These are phyloP conservation scores for Cymbopogon citratus DNA, from an alignment of 176 grass and related monocot genomes.

Conservation along the genomic window DNA sequence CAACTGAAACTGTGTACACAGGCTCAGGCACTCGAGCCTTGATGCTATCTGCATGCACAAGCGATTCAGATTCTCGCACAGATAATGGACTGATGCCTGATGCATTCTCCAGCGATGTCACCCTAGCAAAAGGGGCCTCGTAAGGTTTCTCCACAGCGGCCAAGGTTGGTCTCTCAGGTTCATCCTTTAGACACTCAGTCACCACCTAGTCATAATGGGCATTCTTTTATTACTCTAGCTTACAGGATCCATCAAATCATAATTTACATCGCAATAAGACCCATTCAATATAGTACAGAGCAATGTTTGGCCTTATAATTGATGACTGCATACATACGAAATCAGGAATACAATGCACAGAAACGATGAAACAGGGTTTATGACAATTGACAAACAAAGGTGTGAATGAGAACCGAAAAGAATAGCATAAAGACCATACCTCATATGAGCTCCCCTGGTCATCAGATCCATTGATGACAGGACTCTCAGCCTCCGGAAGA, in stretches of 20 bases:
- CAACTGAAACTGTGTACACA: constrained; percentile 17
- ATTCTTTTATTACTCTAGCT: constrained; percentile 6
- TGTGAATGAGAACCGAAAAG: neutral
- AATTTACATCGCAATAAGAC: neutral
- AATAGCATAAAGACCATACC: constrained; percentile 43
- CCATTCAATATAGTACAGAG: neutral
- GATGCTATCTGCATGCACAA: constrained; percentile 35
- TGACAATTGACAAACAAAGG: neutral
- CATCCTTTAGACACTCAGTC: constrained; percentile 37
- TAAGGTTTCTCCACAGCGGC: constrained; percentile 39
- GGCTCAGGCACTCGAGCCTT: constrained; percentile 37
- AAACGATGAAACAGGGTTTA: neutral
- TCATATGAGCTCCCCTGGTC: constrained; percentile 31
- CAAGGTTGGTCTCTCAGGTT: constrained; percentile 24
- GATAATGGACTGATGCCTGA: constrained; percentile 16
- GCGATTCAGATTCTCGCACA: constrained; percentile 35
- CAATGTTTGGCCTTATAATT: neutral
- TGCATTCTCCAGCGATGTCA: constrained; percentile 60
- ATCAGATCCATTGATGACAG: constrained; percentile 17
- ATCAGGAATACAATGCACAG: neutral
- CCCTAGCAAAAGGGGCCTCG: constrained; percentile 64
- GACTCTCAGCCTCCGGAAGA: constrained; percentile 25
- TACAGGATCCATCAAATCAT: neutral
- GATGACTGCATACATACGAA: neutral
- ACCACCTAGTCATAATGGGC: constrained; percentile 47